These are phyloP conservation scores for Vachellia collinsii DNA, from an alignment of 306 rosid species.

Conservation along the genomic window DNA sequence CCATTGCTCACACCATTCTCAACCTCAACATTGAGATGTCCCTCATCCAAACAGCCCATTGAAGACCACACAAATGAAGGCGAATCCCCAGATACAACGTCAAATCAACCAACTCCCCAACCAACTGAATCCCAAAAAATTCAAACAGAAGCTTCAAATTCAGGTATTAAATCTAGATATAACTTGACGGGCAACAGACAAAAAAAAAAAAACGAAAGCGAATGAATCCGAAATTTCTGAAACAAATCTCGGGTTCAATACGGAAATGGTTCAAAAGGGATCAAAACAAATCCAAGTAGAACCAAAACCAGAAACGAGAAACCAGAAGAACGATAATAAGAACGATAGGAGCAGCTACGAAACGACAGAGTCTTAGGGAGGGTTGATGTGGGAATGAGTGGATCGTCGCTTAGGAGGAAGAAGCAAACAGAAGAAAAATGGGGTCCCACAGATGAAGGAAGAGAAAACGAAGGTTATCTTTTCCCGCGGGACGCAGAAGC, in stretches of 20 bases:
- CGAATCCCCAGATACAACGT: conserved; percentile 30
- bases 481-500: neutral
- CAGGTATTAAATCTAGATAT: neutral
- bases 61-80: conserved; percentile 39
- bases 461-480: neutral
- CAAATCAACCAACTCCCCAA: conserved; percentile 11
- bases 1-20: conserved; percentile 59
- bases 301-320: neutral
- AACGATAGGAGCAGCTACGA: neutral
- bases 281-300: neutral
- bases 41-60: conserved; percentile 89
- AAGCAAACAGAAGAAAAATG: conserved; percentile 9
- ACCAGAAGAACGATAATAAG: neutral
- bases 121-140: neutral
- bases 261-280: conserved; percentile 4
- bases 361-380: neutral
- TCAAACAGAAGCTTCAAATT: neutral
- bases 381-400: conserved; percentile 31
- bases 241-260: conserved; percentile 16
- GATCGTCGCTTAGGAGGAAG: conserved; percentile 27
- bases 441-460: neutral
- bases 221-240: neutral
- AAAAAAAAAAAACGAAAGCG: neutral
- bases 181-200: neutral
- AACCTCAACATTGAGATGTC: conserved; percentile 58